Evolutionary conservation across 2,329 filamentous ascomycete species (phyloP), one percentile per base, ranked within the genome.

Genomic region (Atkinsonella texensis): DNA sequence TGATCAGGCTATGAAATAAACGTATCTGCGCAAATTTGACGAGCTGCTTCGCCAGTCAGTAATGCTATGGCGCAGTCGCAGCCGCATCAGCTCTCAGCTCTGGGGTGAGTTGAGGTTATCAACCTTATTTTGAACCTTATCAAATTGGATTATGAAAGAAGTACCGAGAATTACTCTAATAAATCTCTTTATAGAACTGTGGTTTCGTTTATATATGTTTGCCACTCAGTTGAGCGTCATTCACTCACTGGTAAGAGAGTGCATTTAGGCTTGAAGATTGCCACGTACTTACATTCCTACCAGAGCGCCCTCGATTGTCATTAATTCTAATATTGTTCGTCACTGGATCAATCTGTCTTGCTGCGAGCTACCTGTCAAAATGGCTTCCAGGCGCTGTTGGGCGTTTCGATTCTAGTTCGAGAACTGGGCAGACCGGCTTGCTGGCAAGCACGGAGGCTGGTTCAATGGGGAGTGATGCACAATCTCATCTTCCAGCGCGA

Each of bases 271-370:
- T 11, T 7, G 18, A 11, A 4, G 4, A 18, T 20, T 11, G 15
- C 31, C 39, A 38, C 4, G 15, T 53, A 17, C 52, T 54, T 18
- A 53, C 18, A 2, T 23, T 8, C 54, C 62, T 20, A 64, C 40
- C 54, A 78, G 76, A 75, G 57, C 69, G 70, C 42, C 75, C 74
- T 1, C 69, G 72, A 12, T 62, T 76, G 18, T 79, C 75, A 18
- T 70, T 69, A 10, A 63, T 73, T 28, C 61, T 76, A 13, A 62
- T 77, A 9, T 63, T 78, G 15, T 59, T 77, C 18, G 60, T 77
- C 23, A 71, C 74, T 4, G 71, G 73, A 1, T 53, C 61, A 2
- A 52, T 70, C 13, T 71, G 70, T 43, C 72, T 72, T 56, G 56
- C 63, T 32, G 63, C 64, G 31, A 73, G 73, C 55, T 66, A 68